phyloP scores from a whole-genome alignment of 352 stramenopile species.

The Pythium pyrilobum region DNA sequence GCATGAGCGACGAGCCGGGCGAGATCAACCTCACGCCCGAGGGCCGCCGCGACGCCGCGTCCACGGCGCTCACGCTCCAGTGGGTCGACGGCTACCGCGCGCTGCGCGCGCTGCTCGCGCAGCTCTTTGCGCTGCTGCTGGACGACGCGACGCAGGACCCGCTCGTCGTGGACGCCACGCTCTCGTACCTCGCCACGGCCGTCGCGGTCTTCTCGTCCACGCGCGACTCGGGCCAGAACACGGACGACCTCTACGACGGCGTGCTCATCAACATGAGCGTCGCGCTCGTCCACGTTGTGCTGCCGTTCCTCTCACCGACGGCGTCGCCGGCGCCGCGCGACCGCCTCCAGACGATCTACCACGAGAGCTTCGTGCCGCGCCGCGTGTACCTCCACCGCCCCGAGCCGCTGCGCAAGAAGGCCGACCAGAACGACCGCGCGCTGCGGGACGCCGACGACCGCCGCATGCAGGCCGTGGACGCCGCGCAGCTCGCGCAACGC shows the following conservation, averaged over 20 bases:
- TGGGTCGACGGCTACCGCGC: conserved; percentile 43
- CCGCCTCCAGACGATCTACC: conserved; percentile 44
- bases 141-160: conserved; percentile 27
- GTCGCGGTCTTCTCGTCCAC: conserved; percentile 28
- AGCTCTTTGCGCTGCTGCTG: conserved; percentile 33
- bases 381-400: conserved; percentile 33
- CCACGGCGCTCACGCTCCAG: conserved; percentile 31
- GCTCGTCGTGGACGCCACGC: conserved; percentile 50
- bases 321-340: conserved; percentile 13
- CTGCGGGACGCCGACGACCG: conserved; percentile 7
- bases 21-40: conserved; percentile 37
- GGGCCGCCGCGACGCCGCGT: conserved; percentile 14
- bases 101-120: conserved; percentile 23
- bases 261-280: conserved; percentile 63
- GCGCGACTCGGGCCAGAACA: conserved; percentile 33
- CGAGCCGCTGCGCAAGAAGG: conserved; percentile 16
- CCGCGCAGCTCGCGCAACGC: background rate
- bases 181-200: conserved; percentile 48
- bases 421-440: background rate
- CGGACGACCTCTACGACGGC: conserved; percentile 53
- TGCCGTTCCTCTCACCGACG: conserved; percentile 31
- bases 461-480: conserved; percentile 5
- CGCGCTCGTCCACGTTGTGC: conserved; percentile 35
- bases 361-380: conserved; percentile 37
- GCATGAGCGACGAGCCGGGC: conserved; percentile 53